phyloP scores from a whole-genome alignment of 345 rosid species.

The Cardamine occulta region DNA sequence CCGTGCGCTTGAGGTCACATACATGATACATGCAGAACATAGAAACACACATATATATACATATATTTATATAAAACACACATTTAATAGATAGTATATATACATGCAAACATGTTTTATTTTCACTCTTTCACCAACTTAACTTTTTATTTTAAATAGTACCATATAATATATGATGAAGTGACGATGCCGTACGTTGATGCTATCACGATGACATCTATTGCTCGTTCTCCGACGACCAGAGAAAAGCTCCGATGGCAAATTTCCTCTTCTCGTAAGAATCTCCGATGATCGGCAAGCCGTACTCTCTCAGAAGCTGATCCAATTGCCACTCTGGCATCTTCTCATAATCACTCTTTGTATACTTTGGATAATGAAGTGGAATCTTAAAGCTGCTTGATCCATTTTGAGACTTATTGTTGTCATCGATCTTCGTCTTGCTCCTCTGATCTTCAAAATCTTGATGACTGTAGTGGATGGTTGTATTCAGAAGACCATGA shows the following conservation, averaged over 20 bases:
- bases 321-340: conserved; percentile 69
- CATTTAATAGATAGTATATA: not conserved
- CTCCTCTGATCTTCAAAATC: conserved; percentile 22
- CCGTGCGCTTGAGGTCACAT: conserved; percentile 28
- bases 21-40: conserved; percentile 13
- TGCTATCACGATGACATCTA: conserved; percentile 15
- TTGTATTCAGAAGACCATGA: conserved; percentile 3
- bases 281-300: conserved; percentile 53
- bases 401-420: not conserved
- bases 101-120: conserved; percentile 7
- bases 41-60: not conserved
- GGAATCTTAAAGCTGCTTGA: conserved; percentile 54
- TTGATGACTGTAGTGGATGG: conserved; percentile 24
- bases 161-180: conserved; percentile 5
- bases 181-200: not conserved
- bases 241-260: conserved; percentile 72
- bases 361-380: conserved; percentile 65
- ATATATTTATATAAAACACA: not conserved
- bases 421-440: conserved; percentile 1
- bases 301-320: conserved; percentile 55
- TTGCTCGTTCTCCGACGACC: conserved; percentile 45
- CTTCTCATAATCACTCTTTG: conserved; percentile 54
- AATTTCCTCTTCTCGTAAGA: conserved; percentile 54
- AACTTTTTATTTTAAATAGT: not conserved
- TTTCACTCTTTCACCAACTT: conserved; percentile 11